Evolutionary conservation across 2,329 filamentous ascomycete genomes (phyloP).

Genomic region (Aspergillus proliferans): DNA sequence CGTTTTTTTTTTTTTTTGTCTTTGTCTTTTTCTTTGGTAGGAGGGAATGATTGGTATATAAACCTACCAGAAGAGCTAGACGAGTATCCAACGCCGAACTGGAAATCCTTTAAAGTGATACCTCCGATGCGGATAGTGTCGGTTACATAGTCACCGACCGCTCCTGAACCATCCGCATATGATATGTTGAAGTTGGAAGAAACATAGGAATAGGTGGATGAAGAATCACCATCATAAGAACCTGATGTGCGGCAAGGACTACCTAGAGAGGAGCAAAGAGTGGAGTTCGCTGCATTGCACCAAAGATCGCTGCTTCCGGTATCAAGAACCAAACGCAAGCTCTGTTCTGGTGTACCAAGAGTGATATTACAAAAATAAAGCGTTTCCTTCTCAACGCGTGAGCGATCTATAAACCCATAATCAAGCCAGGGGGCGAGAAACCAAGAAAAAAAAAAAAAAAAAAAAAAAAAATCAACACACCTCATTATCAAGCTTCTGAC

Average conservation of each 20-base stretch:
- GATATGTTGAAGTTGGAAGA: conserved; percentile 77
- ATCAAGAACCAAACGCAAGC: conserved; percentile 53
- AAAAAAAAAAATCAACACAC: conserved; percentile 19
- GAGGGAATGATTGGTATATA: not conserved
- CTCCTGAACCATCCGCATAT: conserved; percentile 75
- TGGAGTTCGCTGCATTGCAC: conserved; percentile 50
- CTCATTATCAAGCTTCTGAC: conserved; percentile 50
- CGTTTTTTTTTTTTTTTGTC: too few relatives aligned
- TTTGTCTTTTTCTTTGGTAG: too few relatives aligned
- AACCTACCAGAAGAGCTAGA: conserved; percentile 44
- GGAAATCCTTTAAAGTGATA: conserved; percentile 44
- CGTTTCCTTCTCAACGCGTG: conserved; percentile 35
- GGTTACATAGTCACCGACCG: conserved; percentile 70
- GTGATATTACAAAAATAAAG: conserved; percentile 55
- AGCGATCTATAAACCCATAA: not conserved
- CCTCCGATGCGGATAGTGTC: conserved; percentile 60
- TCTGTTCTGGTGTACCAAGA: conserved; percentile 53
- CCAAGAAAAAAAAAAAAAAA: not conserved
- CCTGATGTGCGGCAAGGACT: conserved; percentile 44
- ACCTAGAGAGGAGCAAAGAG: conserved; percentile 37
- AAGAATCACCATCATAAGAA: conserved; percentile 51
- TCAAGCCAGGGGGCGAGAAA: not conserved
- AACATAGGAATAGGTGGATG: conserved; percentile 69
- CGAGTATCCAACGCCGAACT: conserved; percentile 55
- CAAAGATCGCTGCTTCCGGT: conserved; percentile 60